Base-by-base conservation (phyloP, 805 yeast genomes). In the Saccharomycopsis javanensis region DNA sequence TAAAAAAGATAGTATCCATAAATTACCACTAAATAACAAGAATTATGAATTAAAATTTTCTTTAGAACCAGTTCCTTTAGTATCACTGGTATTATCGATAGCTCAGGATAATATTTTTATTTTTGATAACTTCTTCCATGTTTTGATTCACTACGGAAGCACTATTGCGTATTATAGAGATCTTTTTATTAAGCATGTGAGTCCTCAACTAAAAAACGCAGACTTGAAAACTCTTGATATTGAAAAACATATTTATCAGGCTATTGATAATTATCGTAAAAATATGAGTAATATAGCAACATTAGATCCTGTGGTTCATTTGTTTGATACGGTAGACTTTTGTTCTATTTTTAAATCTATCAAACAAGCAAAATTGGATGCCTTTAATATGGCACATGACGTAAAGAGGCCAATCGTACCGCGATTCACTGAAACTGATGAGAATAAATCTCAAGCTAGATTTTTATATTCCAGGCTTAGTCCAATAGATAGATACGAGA, bases 371-470 rank as follows among this genome's bases (percentile, higher is more conserved):
- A 46, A 37, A 25, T 5, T n/a, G 1, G 15, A 23, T 11, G 56
- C 54, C 5, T 23, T 30, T 2, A 11, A 23, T n/a, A 25, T 50
- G 16, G 33, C 31, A 3, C 78, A 25, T 30, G 48, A 73, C 56
- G 33, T 13, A 4, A 76, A 74, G 55, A 66, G 79, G 53, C 79
- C 78, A 11, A 68, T 38, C 8, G 23, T 76, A 55, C 79, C 79
- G 5, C 64, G 79, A 53, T 75, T 73, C 61, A 73, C 75, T 46
- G 78, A 74, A 61, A 73, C 79, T 54, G 79, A 76, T 61, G 79
- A 75, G 63, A 78, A 78, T 38, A 78, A 78, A 4, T 75, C 79
- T 0, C 80, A 76, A 61, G 79, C 80, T 0, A 68, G 80, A 61
- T 76, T 75, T 61, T 65, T 76, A 37, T 73, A 74, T 72, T 75